These are phyloP conservation scores for Candida oleophila DNA, from an alignment of 805 yeast species.

Conservation along the genomic window DNA sequence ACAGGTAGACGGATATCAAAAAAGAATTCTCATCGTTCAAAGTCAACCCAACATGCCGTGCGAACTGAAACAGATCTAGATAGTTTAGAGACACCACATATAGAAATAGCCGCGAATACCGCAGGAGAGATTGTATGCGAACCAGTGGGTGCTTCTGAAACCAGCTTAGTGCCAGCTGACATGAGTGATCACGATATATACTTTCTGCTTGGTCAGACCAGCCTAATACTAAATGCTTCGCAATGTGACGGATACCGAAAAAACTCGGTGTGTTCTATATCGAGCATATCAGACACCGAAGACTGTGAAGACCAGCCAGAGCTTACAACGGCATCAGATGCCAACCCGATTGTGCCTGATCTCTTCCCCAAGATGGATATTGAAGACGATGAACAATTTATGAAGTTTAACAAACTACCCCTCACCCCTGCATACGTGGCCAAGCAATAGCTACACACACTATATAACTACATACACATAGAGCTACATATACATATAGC, in stretches of 20 bases:
- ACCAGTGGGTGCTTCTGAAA: background rate
- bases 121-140: too few species aligned
- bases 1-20: too few species aligned
- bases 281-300: background rate
- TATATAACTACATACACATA: background rate
- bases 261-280: background rate
- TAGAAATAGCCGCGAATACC: too few species aligned
- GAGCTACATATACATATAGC: background rate
- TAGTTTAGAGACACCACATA: too few species aligned
- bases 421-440: slow-evolving; percentile 27
- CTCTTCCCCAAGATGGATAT: slow-evolving; percentile 34
- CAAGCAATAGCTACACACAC: background rate
- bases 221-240: background rate
- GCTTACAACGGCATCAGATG: background rate
- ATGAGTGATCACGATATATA: background rate
- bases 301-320: background rate
- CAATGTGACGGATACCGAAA: background rate
- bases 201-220: background rate
- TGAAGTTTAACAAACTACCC: slow-evolving; percentile 25
- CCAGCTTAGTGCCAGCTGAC: background rate
- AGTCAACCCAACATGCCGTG: background rate
- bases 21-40: too few species aligned
- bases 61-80: too few species aligned
- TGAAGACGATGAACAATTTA: slow-evolving; percentile 22
- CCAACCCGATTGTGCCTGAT: slow-evolving; percentile 34